Evolutionary conservation across 1,139 yeast species (phyloP).

Genomic region (Scheffersomyces stambukii): DNA sequence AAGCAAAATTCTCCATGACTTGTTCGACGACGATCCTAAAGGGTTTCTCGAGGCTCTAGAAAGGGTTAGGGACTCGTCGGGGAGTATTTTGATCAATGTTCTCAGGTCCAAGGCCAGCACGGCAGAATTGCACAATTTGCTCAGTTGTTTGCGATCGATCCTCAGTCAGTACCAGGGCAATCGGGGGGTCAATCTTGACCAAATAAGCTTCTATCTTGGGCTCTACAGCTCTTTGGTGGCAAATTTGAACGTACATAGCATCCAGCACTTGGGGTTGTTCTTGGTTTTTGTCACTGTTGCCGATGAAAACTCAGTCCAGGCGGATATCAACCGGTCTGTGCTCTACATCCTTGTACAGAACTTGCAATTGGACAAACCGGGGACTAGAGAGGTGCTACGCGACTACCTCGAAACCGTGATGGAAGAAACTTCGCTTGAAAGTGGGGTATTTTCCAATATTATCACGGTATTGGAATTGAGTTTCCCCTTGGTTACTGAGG

Average conservation of each 20-base stretch:
- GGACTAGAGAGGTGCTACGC: constrained; percentile 16
- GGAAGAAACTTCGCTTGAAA: constrained; percentile 12
- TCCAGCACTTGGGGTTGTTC: constrained; percentile 22
- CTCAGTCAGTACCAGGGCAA: constrained; percentile 8
- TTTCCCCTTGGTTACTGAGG: constrained; percentile 24
- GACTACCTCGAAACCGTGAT: constrained; percentile 24
- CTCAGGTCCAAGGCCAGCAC: background rate
- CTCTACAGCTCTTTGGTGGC: constrained; percentile 9
- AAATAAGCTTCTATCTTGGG: constrained; percentile 11
- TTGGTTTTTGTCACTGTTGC: constrained; percentile 18
- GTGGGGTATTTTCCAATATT: constrained; percentile 18
- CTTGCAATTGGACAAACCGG: constrained; percentile 15
- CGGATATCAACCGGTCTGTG: no score
- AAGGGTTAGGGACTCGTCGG: constrained; percentile 16
- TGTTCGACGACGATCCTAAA: constrained; percentile 16
- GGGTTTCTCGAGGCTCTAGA: constrained; percentile 16
- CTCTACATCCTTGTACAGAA: constrained; percentile 23
- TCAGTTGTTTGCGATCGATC: constrained; percentile 11
- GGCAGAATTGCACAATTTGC: constrained; percentile 9
- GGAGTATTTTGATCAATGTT: constrained; percentile 4
- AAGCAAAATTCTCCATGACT: constrained; percentile 13
- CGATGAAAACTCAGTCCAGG: constrained; percentile 13
- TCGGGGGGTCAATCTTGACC: background rate
- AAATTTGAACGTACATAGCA: constrained; percentile 16
- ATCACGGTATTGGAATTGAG: constrained; percentile 17